Conservation (phyloP, 805 yeast species). For the Clavispora carvajalis region DNA sequence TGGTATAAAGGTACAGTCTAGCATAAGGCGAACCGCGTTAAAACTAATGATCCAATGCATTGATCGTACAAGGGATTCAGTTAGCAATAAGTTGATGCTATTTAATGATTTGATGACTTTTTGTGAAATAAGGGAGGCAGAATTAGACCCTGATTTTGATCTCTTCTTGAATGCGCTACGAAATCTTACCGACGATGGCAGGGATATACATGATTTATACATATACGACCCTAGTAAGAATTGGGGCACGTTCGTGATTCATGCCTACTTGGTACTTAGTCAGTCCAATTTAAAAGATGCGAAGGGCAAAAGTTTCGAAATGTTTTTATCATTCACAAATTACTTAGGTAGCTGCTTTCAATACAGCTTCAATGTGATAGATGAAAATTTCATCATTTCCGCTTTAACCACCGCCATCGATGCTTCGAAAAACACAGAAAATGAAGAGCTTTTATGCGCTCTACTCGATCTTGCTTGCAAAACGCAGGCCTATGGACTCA, state of each 20-base stretch:
- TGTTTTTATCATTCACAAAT: constrained; percentile 18
- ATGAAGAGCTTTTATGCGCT: constrained; percentile 27
- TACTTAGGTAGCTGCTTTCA: constrained; percentile 43
- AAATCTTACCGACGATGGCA: constrained; percentile 47
- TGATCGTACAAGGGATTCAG: constrained; percentile 42
- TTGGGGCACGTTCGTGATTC: constrained; percentile 14
- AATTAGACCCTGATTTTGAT: constrained; percentile 47
- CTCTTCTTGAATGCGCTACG: constrained; percentile 44
- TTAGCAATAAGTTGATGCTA: constrained; percentile 47
- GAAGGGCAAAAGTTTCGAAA: constrained; percentile 5
- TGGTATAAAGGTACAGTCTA: constrained; percentile 22
- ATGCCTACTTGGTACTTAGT: constrained; percentile 11
- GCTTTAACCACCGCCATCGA: constrained; percentile 31
- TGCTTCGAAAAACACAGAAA: constrained; percentile 37
- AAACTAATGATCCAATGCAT: constrained; percentile 54
- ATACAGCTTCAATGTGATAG: constrained; percentile 42
- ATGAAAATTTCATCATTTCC: constrained; percentile 27
- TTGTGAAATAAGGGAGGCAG: constrained; percentile 29
- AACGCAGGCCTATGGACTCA: constrained; percentile 39
- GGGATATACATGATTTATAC: constrained; percentile 47
- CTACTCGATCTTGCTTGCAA: constrained; percentile 41
- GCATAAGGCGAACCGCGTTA: constrained; percentile 42
- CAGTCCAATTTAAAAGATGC: constrained; percentile 7
- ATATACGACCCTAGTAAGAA: constrained; percentile 33
- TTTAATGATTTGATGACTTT: constrained; percentile 52